A percentile compares a stretch with the other conserved stretches of the same genome.
Conservation (phyloP, 2,329 filamentous ascomycete species). For the Stachybotrys echinatus region DNA sequence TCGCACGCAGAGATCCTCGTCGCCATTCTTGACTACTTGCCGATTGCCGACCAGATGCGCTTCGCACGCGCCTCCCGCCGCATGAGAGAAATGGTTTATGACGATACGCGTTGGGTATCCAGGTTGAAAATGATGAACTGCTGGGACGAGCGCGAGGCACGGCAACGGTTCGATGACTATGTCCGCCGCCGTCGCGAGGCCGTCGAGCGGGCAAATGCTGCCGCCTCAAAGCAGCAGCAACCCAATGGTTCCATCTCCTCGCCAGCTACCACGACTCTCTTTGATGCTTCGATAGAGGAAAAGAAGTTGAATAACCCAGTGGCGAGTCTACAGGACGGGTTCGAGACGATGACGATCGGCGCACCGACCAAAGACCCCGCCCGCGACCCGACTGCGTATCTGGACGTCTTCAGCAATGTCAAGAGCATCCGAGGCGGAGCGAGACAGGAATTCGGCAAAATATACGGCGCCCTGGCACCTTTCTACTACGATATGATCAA, state of each 20-base stretch:
- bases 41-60: slow-evolving; percentile 76
- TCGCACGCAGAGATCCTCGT: slow-evolving; percentile 69
- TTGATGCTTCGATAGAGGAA: slow-evolving; percentile 68
- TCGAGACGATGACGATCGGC: slow-evolving; percentile 67
- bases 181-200: slow-evolving; percentile 57
- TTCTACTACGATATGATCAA: slow-evolving; percentile 80
- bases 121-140: slow-evolving; percentile 80
- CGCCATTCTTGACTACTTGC: slow-evolving; percentile 82
- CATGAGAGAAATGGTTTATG: slow-evolving; percentile 97
- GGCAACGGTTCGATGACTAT: slow-evolving; percentile 71
- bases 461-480: slow-evolving; percentile 82
- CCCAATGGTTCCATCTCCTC: slow-evolving; percentile 5
- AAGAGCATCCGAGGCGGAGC: slow-evolving; percentile 80
- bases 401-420: slow-evolving; percentile 65
- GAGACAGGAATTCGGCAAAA: slow-evolving; percentile 81
- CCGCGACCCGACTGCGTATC: slow-evolving; percentile 57
- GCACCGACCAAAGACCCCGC: slow-evolving; percentile 38
- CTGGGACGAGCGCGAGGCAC: slow-evolving; percentile 87
- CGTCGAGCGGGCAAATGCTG: slow-evolving; percentile 16
- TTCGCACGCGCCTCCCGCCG: slow-evolving; percentile 81
- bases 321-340: slow-evolving; percentile 55
- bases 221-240: slow-evolving; percentile 11
- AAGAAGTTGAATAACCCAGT: slow-evolving; percentile 41
- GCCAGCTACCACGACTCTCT: slow-evolving; percentile 50
- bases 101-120: slow-evolving; percentile 92